These are phyloP conservation scores for Antitrichia curtipendula DNA, from an alignment of 225 moss, liverwort and hornwort genomes.

Conservation along the genomic window DNA sequence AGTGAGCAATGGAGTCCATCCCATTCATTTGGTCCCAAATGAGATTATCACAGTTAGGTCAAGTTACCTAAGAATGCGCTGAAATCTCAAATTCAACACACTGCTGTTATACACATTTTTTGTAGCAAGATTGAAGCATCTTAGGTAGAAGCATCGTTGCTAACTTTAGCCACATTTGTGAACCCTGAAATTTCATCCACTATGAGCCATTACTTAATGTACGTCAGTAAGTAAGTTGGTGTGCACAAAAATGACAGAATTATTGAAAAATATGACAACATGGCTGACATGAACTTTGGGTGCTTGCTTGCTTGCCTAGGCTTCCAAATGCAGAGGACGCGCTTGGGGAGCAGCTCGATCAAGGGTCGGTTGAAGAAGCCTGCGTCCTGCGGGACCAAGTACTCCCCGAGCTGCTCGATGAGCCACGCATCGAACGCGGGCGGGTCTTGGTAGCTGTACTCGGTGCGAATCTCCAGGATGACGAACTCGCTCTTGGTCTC, in stretches of 20 bases:
- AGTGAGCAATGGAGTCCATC: neutral
- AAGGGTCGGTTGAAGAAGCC: conserved; percentile 42
- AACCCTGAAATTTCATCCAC: too few species aligned
- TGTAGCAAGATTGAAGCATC: neutral
- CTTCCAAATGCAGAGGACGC: conserved; percentile 71
- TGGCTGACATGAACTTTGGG: neutral
- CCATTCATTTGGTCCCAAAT: neutral
- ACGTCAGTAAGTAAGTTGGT: neutral
- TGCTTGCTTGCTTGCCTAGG: conserved; percentile 13
- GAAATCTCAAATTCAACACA: neutral
- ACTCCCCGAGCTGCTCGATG: conserved; percentile 61
- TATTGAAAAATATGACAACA: neutral
- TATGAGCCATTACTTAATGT: neutral
- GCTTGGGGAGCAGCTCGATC: conserved; percentile 52
- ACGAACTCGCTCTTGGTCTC: conserved; percentile 69
- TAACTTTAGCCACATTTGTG: too few species aligned
- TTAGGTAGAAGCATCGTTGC: neutral
- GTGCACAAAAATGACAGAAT: neutral
- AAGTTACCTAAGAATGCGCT: neutral
- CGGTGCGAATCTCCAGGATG: conserved; percentile 83
- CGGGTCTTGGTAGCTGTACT: conserved; percentile 59
- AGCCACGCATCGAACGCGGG: conserved; percentile 78
- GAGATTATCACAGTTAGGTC: neutral
- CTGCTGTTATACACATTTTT: too few species aligned
- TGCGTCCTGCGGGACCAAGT: conserved; percentile 54